phyloP scores from a whole-genome alignment of 352 stramenopile species.

The Thraustochytrium sp. region DNA sequence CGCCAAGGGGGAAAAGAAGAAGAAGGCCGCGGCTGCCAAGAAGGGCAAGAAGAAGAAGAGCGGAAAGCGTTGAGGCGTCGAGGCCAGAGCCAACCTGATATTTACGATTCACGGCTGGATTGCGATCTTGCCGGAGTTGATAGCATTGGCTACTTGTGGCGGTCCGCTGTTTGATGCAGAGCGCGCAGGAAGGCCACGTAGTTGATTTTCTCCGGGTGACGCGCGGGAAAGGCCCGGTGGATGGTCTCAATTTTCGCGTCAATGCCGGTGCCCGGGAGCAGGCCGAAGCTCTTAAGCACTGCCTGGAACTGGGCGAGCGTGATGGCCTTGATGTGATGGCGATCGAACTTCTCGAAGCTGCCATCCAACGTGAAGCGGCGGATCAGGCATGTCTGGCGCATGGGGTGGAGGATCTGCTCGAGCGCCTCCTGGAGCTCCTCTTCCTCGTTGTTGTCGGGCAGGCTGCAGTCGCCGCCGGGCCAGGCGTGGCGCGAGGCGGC shows the following conservation, averaged over 20 bases:
- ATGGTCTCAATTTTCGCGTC: background rate
- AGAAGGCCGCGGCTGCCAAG: background rate
- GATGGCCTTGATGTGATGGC: constrained; percentile 7
- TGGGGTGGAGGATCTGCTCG: constrained; percentile 5
- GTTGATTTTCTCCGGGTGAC: constrained; percentile 26
- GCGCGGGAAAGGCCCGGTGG: background rate
- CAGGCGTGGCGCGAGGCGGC: too few relatives aligned
- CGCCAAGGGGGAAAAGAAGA: background rate
- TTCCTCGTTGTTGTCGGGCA: background rate
- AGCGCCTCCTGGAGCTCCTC: background rate
- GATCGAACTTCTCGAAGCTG: background rate
- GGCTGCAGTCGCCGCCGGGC: background rate
- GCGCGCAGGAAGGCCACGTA: background rate
- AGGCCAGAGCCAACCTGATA: background rate
- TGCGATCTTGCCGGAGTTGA: background rate
- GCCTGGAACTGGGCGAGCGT: constrained; percentile 16
- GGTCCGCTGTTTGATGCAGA: background rate
- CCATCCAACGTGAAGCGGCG: background rate
- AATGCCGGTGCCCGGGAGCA: background rate
- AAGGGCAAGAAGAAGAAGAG: background rate
- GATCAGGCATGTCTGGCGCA: background rate
- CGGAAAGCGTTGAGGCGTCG: background rate
- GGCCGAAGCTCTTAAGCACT: constrained; percentile 9
- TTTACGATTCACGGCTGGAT: background rate
- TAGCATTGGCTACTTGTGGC: background rate